A percentile compares a stretch with the other conserved stretches of the same genome.
Evolutionary conservation across 345 rosid species (phyloP).

Genomic region (Populus ilicifolia): DNA sequence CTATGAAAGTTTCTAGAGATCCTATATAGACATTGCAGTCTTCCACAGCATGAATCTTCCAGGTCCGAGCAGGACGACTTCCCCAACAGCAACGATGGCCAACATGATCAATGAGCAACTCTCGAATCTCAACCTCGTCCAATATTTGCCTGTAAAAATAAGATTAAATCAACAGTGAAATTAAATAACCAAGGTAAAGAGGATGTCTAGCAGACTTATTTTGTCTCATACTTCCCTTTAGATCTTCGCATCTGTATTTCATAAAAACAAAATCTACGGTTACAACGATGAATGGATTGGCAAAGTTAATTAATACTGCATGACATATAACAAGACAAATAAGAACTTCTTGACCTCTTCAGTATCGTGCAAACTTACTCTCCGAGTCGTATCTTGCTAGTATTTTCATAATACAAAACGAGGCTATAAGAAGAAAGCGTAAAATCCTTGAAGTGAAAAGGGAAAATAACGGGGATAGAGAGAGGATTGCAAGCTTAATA

Average conservation of each 20-base stretch:
- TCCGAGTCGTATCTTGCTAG: too few relatives aligned
- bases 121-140: slow-evolving; percentile 90
- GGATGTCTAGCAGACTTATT: neutral
- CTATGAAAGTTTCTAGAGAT: slow-evolving; percentile 81
- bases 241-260: too few relatives aligned
- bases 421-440: too few relatives aligned
- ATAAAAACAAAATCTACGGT: too few relatives aligned
- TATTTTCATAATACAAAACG: too few relatives aligned
- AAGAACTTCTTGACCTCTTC: too few relatives aligned
- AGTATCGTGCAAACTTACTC: too few relatives aligned
- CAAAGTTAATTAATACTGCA: too few relatives aligned
- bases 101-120: slow-evolving; percentile 86
- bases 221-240: too few relatives aligned
- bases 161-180: neutral
- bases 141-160: slow-evolving; percentile 53
- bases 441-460: neutral
- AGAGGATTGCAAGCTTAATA: neutral
- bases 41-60: slow-evolving; percentile 82
- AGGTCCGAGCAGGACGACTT: slow-evolving; percentile 92
- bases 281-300: too few relatives aligned
- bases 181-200: neutral
- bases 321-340: too few relatives aligned
- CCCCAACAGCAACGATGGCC: slow-evolving; percentile 99
- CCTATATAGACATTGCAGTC: slow-evolving; percentile 97
- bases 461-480: neutral